A percentile compares a stretch with the other conserved stretches of the same genome.
These are phyloP conservation scores for Phytophthora europaea DNA, from an alignment of 352 stramenopile genomes.

Conservation along the genomic window DNA sequence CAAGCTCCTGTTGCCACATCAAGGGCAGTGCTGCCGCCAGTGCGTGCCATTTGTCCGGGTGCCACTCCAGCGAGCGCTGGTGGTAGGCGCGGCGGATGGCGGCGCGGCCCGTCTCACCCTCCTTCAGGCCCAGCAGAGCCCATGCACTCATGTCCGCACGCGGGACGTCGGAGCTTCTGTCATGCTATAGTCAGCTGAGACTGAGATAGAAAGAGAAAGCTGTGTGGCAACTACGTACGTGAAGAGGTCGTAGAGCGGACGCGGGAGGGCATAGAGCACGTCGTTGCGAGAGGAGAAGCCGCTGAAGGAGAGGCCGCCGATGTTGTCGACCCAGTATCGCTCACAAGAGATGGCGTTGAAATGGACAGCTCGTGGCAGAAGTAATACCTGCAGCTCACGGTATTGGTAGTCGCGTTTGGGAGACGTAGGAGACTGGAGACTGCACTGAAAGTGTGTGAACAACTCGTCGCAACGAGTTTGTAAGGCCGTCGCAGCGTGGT, in stretches of 20 bases:
- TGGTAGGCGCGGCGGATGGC: slow-evolving; percentile 71
- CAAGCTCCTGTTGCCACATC: slow-evolving; percentile 41
- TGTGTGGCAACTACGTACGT: slow-evolving; percentile 47
- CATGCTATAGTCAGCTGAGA: neutral
- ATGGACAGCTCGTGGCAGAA: slow-evolving; percentile 28
- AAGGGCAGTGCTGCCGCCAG: slow-evolving; percentile 24
- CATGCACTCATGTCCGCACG: slow-evolving; percentile 56
- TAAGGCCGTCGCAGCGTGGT: slow-evolving; percentile 30
- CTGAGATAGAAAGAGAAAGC: neutral
- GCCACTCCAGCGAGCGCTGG: slow-evolving; percentile 69
- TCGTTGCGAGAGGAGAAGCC: slow-evolving; percentile 10
- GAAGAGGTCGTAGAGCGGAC: slow-evolving; percentile 59
- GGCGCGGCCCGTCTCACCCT: slow-evolving; percentile 50
- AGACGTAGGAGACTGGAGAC: neutral
- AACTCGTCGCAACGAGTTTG: slow-evolving; percentile 40
- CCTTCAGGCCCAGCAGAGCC: slow-evolving; percentile 52
- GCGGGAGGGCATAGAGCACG: slow-evolving; percentile 54
- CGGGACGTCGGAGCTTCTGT: slow-evolving; percentile 52
- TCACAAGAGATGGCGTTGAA: slow-evolving; percentile 47
- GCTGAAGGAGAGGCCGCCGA: slow-evolving; percentile 40
- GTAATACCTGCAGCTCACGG: slow-evolving; percentile 31
- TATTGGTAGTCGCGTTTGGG: neutral
- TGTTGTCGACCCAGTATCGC: slow-evolving; percentile 47
- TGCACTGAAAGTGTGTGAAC: slow-evolving; percentile 49
- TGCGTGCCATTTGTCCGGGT: slow-evolving; percentile 74